Percentiles rank a stretch among this genome's conserved stretches.
Conservation (phyloP, 1,139 yeast species). For the Wickerhamomyces sp. region DNA sequence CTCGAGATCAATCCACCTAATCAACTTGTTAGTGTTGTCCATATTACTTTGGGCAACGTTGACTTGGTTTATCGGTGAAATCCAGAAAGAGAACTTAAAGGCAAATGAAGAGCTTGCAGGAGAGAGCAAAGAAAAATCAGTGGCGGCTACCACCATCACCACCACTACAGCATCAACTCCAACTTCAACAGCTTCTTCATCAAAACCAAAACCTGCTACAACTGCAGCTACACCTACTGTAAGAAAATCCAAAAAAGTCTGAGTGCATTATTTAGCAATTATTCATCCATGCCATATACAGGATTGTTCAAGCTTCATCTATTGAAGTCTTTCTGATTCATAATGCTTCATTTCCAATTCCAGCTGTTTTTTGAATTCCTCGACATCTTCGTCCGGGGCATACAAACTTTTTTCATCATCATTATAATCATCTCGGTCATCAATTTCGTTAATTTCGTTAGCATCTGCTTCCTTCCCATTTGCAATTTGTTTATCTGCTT, state of each 20-base stretch:
- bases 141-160: slow-evolving; percentile 6
- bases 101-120: slow-evolving; percentile 26
- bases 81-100: slow-evolving; percentile 44
- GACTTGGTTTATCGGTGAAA: slow-evolving; percentile 82
- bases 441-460: neutral
- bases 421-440: neutral
- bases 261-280: neutral
- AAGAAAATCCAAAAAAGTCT: slow-evolving; percentile 13
- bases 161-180: slow-evolving; percentile 6
- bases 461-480: neutral
- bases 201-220: slow-evolving; percentile 1
- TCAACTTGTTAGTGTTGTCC: slow-evolving; percentile 68
- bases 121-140: slow-evolving; percentile 5
- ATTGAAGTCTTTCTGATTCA: slow-evolving; percentile 14
- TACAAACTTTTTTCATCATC: too few species aligned
- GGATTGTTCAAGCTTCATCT: too few species aligned
- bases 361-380: slow-evolving; percentile 17
- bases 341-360: slow-evolving; percentile 17
- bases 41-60: slow-evolving; percentile 69
- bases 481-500: neutral
- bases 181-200: slow-evolving; percentile 4
- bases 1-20: slow-evolving; percentile 71
- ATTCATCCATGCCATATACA: too few species aligned
- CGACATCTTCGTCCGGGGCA: slow-evolving; percentile 21
- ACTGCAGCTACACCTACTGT: too few species aligned